Evolutionary conservation across 345 rosid genomes (phyloP).

Genomic region (Populus pruinosa): DNA sequence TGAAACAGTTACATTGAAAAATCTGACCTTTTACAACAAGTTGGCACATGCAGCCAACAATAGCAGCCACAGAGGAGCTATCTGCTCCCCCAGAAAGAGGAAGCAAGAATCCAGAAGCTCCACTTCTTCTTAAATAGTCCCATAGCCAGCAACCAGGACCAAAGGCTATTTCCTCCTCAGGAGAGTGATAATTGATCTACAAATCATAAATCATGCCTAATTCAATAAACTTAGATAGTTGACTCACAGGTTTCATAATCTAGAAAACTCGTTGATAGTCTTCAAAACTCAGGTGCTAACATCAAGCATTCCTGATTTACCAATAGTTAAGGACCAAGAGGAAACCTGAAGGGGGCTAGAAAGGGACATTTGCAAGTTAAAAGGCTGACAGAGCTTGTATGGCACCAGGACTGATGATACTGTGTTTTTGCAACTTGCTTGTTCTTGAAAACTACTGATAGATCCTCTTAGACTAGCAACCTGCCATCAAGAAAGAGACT

Average conservation of each 20-base stretch:
- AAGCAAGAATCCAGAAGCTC: conserved; percentile 95
- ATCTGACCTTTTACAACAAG: conserved; percentile 82
- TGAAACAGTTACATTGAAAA: not conserved
- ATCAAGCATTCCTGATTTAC: not conserved
- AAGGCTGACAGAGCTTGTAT: conserved; percentile 62
- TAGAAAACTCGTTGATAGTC: not conserved
- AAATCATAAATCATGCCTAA: conserved; percentile 13
- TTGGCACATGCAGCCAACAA: conserved; percentile 99
- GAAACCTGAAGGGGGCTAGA: conserved; percentile 71
- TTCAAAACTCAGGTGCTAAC: not conserved
- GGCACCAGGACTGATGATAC: conserved; percentile 65
- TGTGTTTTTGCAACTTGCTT: conserved; percentile 68
- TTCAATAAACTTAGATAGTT: not conserved
- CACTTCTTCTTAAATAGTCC: conserved; percentile 97
- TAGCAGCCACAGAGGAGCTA: conserved; percentile 96
- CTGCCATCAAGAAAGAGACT: conserved; percentile 37
- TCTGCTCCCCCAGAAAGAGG: conserved; percentile 98
- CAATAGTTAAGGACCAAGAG: not conserved
- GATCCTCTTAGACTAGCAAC: conserved; percentile 92
- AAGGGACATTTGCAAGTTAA: conserved; percentile 61
- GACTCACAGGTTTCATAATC: not conserved
- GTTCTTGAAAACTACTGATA: conserved; percentile 82
- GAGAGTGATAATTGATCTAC: conserved; percentile 73
- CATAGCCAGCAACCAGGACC: conserved; percentile 99
- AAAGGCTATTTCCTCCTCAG: conserved; percentile 93